Evolutionary conservation across 2,329 filamentous ascomycete species (phyloP).

Genomic region (Beauveria sp.): DNA sequence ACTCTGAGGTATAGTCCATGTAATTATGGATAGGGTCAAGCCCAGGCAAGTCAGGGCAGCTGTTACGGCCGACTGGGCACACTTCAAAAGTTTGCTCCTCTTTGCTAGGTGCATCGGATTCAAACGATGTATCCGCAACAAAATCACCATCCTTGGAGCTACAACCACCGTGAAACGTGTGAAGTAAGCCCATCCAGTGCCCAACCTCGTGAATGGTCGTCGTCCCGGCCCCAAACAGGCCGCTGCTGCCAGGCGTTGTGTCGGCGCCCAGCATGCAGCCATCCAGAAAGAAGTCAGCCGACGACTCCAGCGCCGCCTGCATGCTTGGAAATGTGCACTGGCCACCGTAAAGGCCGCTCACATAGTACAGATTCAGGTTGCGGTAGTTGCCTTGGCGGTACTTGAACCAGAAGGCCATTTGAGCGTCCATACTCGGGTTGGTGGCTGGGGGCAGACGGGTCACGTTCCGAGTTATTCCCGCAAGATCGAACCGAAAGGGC

Average conservation of each 20-base stretch:
- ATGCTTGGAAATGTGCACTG: slow-evolving; percentile 39
- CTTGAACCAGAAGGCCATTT: not conserved
- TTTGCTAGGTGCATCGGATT: not conserved
- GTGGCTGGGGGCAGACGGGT: too few species aligned
- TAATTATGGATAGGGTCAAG: slow-evolving; percentile 31
- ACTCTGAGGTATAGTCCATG: slow-evolving; percentile 27
- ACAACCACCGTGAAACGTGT: slow-evolving; percentile 39
- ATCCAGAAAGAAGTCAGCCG: slow-evolving; percentile 27
- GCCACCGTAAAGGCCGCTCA: slow-evolving; percentile 25
- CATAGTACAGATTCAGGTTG: slow-evolving; percentile 41
- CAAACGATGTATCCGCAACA: not conserved
- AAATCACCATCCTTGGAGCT: slow-evolving; percentile 26
- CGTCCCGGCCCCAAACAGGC: slow-evolving; percentile 26
- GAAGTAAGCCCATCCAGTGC: slow-evolving; percentile 42
- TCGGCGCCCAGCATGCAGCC: slow-evolving; percentile 31
- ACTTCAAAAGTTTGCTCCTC: slow-evolving; percentile 13
- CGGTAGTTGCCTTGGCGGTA: slow-evolving; percentile 35
- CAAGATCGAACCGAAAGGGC: not conserved
- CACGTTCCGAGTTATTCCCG: too few species aligned
- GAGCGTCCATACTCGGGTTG: not conserved
- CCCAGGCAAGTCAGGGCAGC: slow-evolving; percentile 24
- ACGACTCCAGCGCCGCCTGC: slow-evolving; percentile 14
- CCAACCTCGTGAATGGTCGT: slow-evolving; percentile 35
- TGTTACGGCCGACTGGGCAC: slow-evolving; percentile 30
- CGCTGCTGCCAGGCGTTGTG: slow-evolving; percentile 28